These are phyloP conservation scores for Tylopilus plumbeoviolaceoides DNA, from an alignment of 768 basidiomycete genomes.

Conservation along the genomic window DNA sequence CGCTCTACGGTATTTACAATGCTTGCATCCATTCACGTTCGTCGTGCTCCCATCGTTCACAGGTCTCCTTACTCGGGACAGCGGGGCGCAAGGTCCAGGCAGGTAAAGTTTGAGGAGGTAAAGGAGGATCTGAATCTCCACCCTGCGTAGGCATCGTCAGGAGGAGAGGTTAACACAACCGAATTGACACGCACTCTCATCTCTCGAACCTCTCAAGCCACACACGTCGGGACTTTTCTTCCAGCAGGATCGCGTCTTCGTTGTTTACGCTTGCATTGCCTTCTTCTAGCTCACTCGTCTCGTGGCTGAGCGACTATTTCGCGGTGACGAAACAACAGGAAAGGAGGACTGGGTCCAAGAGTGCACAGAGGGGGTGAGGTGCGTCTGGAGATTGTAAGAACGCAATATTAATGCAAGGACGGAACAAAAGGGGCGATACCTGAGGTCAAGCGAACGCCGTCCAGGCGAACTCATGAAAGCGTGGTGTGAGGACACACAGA, in stretches of 20 bases:
- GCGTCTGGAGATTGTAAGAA: constrained; percentile 27
- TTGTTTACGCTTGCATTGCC: constrained; percentile 18
- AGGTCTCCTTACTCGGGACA: constrained; percentile 27
- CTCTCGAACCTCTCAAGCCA: constrained; percentile 68
- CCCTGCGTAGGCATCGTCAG: constrained; percentile 37
- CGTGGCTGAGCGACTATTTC: constrained; percentile 66
- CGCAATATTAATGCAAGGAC: constrained; percentile 43
- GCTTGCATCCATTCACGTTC: constrained; percentile 70
- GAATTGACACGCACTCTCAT: constrained; percentile 48
- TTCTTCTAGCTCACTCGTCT: constrained; percentile 36
- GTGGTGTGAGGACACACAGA: too few species aligned
- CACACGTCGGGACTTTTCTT: constrained; percentile 48
- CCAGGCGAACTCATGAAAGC: too few species aligned
- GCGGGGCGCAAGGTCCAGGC: constrained; percentile 38
- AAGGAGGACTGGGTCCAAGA: constrained; percentile 60
- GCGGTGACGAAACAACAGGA: constrained; percentile 48
- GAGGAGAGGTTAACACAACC: neutral
- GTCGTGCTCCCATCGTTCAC: constrained; percentile 23
- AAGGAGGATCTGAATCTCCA: constrained; percentile 71
- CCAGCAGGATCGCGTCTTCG: constrained; percentile 31
- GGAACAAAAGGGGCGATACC: constrained; percentile 54
- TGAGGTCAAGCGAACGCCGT: too few species aligned
- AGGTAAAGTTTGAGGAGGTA: constrained; percentile 63
- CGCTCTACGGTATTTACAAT: constrained; percentile 66
- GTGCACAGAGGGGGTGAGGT: constrained; percentile 52